Conservation (phyloP, 179 eudicot genomes). For the Patellifolia procumbens region DNA sequence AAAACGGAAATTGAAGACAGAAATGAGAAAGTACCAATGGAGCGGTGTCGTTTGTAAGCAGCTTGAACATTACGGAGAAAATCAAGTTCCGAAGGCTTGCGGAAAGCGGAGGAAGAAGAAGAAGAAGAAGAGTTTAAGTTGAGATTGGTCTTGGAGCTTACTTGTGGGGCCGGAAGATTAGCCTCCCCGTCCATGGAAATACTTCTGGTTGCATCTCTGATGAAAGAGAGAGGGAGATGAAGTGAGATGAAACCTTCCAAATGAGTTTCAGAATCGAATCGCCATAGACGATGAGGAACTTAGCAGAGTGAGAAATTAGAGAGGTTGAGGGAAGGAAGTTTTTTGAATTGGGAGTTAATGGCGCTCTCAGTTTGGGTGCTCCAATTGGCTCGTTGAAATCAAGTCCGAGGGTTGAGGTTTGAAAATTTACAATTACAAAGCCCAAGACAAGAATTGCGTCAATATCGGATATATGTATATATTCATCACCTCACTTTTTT, state of each 20-base stretch:
- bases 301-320: no score
- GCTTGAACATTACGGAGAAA: slow-evolving; percentile 77
- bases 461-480: no score
- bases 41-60: slow-evolving; percentile 86
- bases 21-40: slow-evolving; percentile 49
- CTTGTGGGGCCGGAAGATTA: slow-evolving; percentile 58
- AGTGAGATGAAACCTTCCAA: slow-evolving; percentile 5
- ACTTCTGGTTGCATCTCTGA: slow-evolving; percentile 50
- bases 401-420: no score
- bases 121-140: slow-evolving; percentile 42
- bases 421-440: no score
- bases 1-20: not conserved
- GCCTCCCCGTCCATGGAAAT: slow-evolving; percentile 73
- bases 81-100: slow-evolving; percentile 47
- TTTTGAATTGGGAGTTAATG: no score
- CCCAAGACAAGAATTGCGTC: no score
- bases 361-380: no score
- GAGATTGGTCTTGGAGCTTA: slow-evolving; percentile 31
- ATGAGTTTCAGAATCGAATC: slow-evolving; percentile 15
- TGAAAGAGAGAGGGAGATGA: slow-evolving; percentile 9
- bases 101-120: slow-evolving; percentile 31
- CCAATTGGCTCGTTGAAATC: no score
- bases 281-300: not conserved
- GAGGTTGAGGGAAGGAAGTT: no score
- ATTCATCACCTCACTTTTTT: no score